Conservation (phyloP, 768 basidiomycete species). For the Russula brevipes region DNA sequence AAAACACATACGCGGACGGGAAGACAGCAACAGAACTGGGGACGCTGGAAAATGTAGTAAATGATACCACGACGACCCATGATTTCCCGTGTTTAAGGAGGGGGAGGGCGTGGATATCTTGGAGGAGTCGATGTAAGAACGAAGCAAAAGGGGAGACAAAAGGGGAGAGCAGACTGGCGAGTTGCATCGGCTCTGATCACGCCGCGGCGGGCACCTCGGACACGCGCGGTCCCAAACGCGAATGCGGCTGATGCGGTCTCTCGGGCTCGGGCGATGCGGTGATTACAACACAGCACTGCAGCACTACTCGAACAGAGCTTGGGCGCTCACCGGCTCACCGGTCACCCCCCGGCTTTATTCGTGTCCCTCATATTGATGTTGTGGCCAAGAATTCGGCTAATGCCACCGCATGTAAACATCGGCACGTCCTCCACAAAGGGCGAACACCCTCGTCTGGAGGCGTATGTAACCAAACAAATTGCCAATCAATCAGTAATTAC, state of each 20-base stretch:
- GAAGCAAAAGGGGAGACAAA: background rate
- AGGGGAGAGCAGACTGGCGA: background rate
- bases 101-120: background rate
- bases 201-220: background rate
- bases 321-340: no score
- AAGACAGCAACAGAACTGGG: slow-evolving; percentile 56
- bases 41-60: slow-evolving; percentile 23
- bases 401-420: background rate
- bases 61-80: slow-evolving; percentile 20
- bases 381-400: no score
- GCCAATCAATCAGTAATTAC: background rate
- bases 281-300: background rate
- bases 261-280: no score
- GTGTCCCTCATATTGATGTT: no score
- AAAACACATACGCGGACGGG: slow-evolving; percentile 60
- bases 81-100: background rate
- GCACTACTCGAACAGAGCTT: no score
- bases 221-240: background rate
- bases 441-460: background rate
- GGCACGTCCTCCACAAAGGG: background rate
- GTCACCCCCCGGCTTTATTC: no score
- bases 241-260: no score
- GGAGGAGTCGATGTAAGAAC: background rate
- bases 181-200: background rate
- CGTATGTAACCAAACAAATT: background rate